A percentile compares a stretch with the other conserved stretches of the same genome.
These are phyloP conservation scores for Theobroma grandiflorum DNA, from an alignment of 441 rosid genomes.

Conservation along the genomic window DNA sequence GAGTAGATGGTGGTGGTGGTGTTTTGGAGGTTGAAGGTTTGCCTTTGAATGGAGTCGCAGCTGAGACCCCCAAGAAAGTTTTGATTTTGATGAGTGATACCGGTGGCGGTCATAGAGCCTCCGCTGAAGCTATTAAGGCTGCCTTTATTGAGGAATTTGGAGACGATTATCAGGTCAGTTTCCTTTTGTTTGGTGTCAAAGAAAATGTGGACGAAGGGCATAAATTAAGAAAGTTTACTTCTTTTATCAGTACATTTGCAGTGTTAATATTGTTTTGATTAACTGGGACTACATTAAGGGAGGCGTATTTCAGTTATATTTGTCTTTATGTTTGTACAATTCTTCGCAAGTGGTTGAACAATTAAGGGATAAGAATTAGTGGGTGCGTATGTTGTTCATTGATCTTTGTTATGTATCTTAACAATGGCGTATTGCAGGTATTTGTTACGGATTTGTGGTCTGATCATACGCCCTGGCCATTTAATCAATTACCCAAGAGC, in stretches of 20 bases:
- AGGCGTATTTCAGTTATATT: not conserved
- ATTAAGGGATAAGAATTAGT: not conserved
- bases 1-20: constrained; percentile 55
- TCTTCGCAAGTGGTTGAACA: constrained; percentile 16
- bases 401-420: constrained; percentile 39
- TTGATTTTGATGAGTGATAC: constrained; percentile 98
- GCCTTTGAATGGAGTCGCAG: constrained; percentile 58
- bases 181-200: constrained; percentile 26
- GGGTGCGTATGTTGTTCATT: constrained; percentile 26
- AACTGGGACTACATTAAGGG: not conserved
- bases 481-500: constrained; percentile 95
- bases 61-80: constrained; percentile 70
- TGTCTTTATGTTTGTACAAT: constrained; percentile 5
- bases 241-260: not conserved
- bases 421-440: constrained; percentile 73
- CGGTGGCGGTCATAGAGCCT: constrained; percentile 97
- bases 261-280: not conserved
- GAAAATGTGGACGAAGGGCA: not conserved
- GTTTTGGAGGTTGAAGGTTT: constrained; percentile 64
- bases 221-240: not conserved
- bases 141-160: constrained; percentile 86
- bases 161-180: constrained; percentile 82
- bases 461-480: constrained; percentile 99
- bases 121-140: constrained; percentile 94
- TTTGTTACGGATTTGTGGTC: constrained; percentile 96